These are phyloP conservation scores for Furculomyces boomerangus DNA, from an alignment of 371 early-diverging fungal species.

Conservation along the genomic window DNA sequence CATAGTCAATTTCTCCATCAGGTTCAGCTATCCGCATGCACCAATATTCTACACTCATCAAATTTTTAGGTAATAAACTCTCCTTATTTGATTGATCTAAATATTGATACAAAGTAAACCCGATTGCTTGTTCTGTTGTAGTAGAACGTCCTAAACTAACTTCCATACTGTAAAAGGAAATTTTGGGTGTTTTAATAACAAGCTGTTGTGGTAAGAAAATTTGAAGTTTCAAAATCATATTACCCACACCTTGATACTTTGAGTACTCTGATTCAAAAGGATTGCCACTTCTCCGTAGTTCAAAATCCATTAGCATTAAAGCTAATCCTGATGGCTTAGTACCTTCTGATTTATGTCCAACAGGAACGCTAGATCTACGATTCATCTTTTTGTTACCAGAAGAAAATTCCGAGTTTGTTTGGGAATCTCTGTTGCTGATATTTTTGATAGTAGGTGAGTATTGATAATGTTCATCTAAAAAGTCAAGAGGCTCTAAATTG, in stretches of 20 bases:
- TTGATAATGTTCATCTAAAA: background rate
- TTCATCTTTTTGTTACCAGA: too few relatives aligned
- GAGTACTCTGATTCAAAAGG: constrained; percentile 50
- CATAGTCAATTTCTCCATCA: constrained; percentile 88
- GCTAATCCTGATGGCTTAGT: constrained; percentile 17
- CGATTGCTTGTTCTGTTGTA: constrained; percentile 81
- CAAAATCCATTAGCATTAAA: constrained; percentile 37
- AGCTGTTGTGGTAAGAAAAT: constrained; percentile 45
- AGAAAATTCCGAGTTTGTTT: background rate
- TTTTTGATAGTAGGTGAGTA: background rate
- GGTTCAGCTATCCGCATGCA: constrained; percentile 82
- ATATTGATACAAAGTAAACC: constrained; percentile 66
- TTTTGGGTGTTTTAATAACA: constrained; percentile 31
- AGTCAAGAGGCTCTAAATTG: background rate
- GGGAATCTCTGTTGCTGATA: background rate
- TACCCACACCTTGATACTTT: constrained; percentile 19
- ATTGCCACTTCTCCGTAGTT: constrained; percentile 40
- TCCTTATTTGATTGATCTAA: constrained; percentile 45
- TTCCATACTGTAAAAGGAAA: constrained; percentile 31
- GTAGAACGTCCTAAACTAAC: constrained; percentile 66
- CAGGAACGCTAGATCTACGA: background rate
- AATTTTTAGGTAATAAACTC: constrained; percentile 34
- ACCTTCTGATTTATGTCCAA: background rate
- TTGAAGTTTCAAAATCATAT: constrained; percentile 31
- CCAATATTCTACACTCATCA: constrained; percentile 53